These are phyloP conservation scores for Calonectria fujianensis DNA, from an alignment of 2,329 filamentous ascomycete species.

Conservation along the genomic window DNA sequence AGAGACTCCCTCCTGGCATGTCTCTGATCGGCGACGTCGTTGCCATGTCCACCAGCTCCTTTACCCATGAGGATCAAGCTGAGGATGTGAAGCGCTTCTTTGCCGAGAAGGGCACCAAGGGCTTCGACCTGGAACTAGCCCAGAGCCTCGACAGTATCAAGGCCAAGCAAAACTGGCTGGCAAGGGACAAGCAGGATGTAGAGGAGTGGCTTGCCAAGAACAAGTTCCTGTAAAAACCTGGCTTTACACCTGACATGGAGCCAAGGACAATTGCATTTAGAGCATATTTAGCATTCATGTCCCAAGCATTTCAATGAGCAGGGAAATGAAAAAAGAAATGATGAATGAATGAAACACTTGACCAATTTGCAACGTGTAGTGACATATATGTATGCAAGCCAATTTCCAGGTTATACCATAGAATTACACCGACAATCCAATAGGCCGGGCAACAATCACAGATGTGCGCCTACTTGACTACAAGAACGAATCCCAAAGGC, in stretches of 20 bases:
- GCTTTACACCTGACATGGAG: neutral
- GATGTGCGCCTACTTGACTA: no score
- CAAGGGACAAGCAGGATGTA: conserved; percentile 82
- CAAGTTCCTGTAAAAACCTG: conserved; percentile 51
- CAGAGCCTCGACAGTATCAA: conserved; percentile 90
- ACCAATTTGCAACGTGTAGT: neutral
- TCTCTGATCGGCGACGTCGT: conserved; percentile 92
- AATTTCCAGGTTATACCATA: no score
- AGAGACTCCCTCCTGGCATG: conserved; percentile 89
- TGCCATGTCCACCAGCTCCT: conserved; percentile 86
- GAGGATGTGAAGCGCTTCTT: conserved; percentile 89
- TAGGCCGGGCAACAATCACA: no score
- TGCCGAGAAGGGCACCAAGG: conserved; percentile 84
- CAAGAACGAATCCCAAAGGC: no score
- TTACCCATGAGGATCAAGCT: conserved; percentile 85
- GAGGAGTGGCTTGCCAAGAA: conserved; percentile 68
- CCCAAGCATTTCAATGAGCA: conserved; percentile 14
- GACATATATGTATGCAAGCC: neutral
- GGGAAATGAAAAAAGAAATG: conserved; percentile 12
- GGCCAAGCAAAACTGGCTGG: conserved; percentile 80
- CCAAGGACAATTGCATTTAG: conserved; percentile 11
- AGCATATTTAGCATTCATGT: conserved; percentile 9
- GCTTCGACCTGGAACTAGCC: conserved; percentile 91
- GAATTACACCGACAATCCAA: no score
- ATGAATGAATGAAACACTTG: neutral